phyloP scores from a whole-genome alignment of 163 green algal species.

The Coccomyxa subellipsoidea region DNA sequence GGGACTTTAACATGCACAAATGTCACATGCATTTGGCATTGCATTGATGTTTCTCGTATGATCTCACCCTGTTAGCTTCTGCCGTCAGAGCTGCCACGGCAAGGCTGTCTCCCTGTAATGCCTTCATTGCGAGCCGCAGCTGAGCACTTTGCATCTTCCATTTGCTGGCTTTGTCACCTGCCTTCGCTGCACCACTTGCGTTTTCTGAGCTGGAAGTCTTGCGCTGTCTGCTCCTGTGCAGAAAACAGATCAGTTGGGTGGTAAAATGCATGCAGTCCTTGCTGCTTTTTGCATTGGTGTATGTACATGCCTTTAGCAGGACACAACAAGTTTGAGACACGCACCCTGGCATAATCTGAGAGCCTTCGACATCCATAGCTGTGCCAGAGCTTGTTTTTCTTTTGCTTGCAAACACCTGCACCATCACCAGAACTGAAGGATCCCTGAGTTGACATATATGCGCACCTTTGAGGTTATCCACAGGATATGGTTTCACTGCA shows the following conservation, averaged over 20 bases:
- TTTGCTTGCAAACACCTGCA: background rate
- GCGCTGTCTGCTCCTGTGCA: background rate
- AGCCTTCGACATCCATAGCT: background rate
- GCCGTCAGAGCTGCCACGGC: background rate
- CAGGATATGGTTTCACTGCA: no score
- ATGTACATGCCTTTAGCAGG: background rate
- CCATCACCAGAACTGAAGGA: no score
- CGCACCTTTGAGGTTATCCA: no score
- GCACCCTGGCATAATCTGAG: background rate
- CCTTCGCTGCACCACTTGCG: background rate
- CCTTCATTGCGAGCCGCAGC: slow-evolving; percentile 59
- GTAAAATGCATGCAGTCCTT: no score
- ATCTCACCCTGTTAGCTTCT: background rate
- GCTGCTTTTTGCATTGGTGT: no score
- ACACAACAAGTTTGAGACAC: background rate
- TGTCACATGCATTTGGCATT: no score
- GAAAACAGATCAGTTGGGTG: background rate
- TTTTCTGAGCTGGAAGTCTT: background rate
- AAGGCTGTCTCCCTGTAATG: background rate
- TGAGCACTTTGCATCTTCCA: slow-evolving; percentile 70
- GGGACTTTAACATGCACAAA: no score
- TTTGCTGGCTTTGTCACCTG: slow-evolving; percentile 27
- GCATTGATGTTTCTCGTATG: no score
- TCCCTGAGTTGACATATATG: no score
- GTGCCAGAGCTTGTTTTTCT: background rate